Evolutionary conservation across 176 grass and related monocot species (phyloP), one percentile per base, ranked within the genome.

Genomic region (Chloris gayana): DNA sequence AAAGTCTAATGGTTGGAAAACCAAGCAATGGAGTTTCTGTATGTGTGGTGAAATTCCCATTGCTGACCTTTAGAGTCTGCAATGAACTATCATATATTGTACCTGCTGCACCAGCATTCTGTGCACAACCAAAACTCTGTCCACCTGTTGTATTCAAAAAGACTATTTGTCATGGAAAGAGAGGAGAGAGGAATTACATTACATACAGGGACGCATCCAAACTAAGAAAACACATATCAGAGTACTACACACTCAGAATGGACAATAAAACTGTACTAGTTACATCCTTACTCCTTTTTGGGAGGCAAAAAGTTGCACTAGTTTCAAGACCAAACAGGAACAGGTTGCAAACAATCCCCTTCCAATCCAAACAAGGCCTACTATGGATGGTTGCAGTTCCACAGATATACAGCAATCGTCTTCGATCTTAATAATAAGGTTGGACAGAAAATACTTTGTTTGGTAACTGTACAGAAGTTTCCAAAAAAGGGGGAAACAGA

Each of bases 1-100:
- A 99, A 83, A 99, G 88, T 73, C 82, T 86, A 68, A 77, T 84
- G 57, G 70, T 67, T 30, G 92, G 82, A 79, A 99, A 99, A 89
- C 90, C 96, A 74, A 99, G 88, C 84, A 99, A 88, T 80, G 96
- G 96, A 82, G 96, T 99, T 79, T 99, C 96, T 37, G 96, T 99
- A 35, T 31, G 70, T 50, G 96, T 99, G 54, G 92, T 93, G 49
- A 95, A 91, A 81, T 99, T 99, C 25, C 89, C 90, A 93, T 99
- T 99, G 90, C 96, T 99, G 47, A 99, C 84, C 72, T 90, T 99
- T 21, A 99, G 78, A 76, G 92, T 99, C 73, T 90, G 86, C 80
- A 99, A 86, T 70, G 90, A 89, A 78, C 78, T 89, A 82, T 99
- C 90, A 87, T 95, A 99, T 81, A 93, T 70, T 67, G 92, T 99